These are phyloP conservation scores for Penstemon davidsonii DNA, from an alignment of 257 asterid species.

Conservation along the genomic window DNA sequence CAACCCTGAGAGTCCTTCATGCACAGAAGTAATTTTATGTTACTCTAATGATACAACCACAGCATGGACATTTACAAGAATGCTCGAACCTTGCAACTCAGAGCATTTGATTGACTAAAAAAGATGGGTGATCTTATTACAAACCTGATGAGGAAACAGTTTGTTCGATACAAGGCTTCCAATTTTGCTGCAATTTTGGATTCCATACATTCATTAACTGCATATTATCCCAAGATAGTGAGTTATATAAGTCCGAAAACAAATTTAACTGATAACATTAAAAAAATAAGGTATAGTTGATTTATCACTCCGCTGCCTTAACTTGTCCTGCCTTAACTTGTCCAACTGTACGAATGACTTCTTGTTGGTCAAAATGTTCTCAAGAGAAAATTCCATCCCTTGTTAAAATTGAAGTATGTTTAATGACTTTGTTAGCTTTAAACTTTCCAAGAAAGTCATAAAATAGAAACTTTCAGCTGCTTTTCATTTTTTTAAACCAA, in stretches of 20 bases:
- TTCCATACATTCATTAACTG: slow-evolving; percentile 90
- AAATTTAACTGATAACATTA: not conserved
- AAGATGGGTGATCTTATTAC: slow-evolving; percentile 14
- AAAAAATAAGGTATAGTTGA: slow-evolving; percentile 1
- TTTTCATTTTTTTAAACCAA: slow-evolving; percentile 14
- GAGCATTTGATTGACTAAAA: not conserved
- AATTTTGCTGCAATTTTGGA: slow-evolving; percentile 70
- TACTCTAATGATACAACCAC: not conserved
- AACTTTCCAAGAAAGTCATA: not conserved
- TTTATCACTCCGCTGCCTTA: not conserved
- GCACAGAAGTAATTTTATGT: slow-evolving; percentile 22
- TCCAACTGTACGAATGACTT: not conserved
- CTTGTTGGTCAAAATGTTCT: not conserved
- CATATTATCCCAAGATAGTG: slow-evolving; percentile 28
- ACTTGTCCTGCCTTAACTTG: slow-evolving; percentile 3
- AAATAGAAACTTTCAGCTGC: slow-evolving; percentile 9
- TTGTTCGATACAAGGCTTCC: slow-evolving; percentile 89
- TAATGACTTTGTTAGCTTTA: not conserved
- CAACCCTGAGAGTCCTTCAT: slow-evolving; percentile 57
- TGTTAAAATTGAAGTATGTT: not conserved
- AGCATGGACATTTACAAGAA: not conserved
- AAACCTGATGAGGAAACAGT: slow-evolving; percentile 68
- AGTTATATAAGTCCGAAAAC: slow-evolving; percentile 4
- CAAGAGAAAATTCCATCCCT: not conserved
- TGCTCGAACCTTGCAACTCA: not conserved